Evolutionary conservation across 495 filamentous ascomycete species (phyloP), one percentile per base, ranked within the genome.

Genomic region (Neurospora sp.): DNA sequence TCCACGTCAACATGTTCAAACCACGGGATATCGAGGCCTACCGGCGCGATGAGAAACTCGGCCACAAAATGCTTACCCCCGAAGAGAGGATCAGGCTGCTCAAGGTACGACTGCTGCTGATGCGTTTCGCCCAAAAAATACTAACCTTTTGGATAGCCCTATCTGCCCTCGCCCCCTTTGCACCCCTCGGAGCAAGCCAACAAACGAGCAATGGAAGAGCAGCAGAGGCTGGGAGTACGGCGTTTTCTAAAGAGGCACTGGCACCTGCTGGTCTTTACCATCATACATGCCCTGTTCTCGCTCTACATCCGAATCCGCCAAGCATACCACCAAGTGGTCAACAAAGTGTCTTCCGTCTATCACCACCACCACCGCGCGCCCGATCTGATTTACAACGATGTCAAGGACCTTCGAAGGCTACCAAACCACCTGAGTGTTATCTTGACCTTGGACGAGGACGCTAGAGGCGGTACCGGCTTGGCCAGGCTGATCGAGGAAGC

Each of bases 321-420:
- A 77, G 88, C 89, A 42, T 96, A 92, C 78, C 92, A 94, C 81
- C 89, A 89, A 35, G 84, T 96, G 42, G 82, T 89, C 68, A 89
- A 94, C 78, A 90, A 90, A 38, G 81, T 94, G 71, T 86, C 94
- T 75, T 90, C 93, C 12, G 85, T 98, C 73, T 85, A 94, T 35
- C 92, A 94, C 77, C 92, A 99, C 82, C 96, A 98, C 81, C 94
- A 98, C 81, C 90, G 92, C 61, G 95, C 94, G 1, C 96, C 96
- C 20, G 93, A 97, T 83, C 85, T 97, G 73, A 96, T 99, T 75
- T 87, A 89, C 75, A 88, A 91, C 73, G 96, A 99, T 84, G 92
- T 98, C n/a, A 91, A 88, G 76, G 86, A 83, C 3, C 84, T 95
- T 71, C 86, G 83, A 46, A 85, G 90, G 72, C 75, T 97, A 66